Evolutionary conservation across 2,329 filamentous ascomycete species (phyloP).

Genomic region (Paecilomyces sp.): DNA sequence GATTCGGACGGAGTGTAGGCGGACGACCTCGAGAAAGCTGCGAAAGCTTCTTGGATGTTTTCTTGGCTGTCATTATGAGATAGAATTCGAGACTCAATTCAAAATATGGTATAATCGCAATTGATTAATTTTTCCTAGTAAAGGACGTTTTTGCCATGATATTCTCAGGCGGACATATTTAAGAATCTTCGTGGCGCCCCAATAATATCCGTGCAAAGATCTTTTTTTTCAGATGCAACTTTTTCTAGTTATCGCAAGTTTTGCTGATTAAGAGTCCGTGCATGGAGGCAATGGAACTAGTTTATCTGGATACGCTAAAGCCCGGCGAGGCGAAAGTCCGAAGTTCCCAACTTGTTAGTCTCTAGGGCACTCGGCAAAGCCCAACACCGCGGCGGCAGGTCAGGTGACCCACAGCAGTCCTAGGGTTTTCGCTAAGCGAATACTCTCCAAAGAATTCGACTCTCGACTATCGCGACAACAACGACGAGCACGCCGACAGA

Average conservation of each 20-base stretch:
- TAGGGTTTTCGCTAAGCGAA: slow-evolving; percentile 37
- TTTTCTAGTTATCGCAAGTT: background rate
- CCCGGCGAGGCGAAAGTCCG: background rate
- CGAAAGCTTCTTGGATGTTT: slow-evolving; percentile 22
- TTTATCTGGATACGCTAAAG: background rate
- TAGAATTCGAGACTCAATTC: background rate
- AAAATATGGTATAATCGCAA: background rate
- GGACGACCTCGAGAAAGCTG: slow-evolving; percentile 41
- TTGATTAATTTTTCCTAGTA: background rate
- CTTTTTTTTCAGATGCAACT: background rate
- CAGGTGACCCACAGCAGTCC: slow-evolving; percentile 30
- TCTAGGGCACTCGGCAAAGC: background rate
- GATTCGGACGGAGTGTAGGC: slow-evolving; percentile 29
- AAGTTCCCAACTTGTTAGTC: background rate
- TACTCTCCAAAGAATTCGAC: slow-evolving; percentile 31
- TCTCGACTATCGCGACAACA: slow-evolving; percentile 36
- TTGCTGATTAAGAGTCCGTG: background rate
- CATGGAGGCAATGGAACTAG: background rate
- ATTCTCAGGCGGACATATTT: background rate
- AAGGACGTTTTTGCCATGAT: background rate
- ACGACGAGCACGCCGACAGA: slow-evolving; percentile 37
- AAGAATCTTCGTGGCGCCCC: background rate
- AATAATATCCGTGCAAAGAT: background rate
- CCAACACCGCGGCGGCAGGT: slow-evolving; percentile 12
- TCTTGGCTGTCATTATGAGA: slow-evolving; percentile 22